Base-by-base conservation (phyloP, 495 filamentous ascomycete genomes). In the Talaromyces borbonicus region DNA sequence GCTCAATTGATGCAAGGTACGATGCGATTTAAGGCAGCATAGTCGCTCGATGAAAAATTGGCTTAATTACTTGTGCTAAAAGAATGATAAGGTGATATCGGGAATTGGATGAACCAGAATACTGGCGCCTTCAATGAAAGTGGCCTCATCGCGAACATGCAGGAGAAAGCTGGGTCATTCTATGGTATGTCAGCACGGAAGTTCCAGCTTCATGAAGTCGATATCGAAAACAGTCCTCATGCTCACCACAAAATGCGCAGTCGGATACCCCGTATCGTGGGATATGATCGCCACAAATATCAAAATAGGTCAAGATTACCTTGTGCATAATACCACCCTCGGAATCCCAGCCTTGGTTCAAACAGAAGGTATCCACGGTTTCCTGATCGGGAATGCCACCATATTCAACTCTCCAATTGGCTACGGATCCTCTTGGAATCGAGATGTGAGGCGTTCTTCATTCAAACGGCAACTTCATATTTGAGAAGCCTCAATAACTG, bases 351-450 rank as follows among this genome's bases (percentile, higher is more conserved):
- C 81, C 1, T 64, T 84, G 45, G 80, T 83, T 8, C 82, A 85
- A 58, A 80, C 71, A 1, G 83, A 87, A 61, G 71, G 64, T 44
- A 81, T 85, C 41, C 81, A 85, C 51, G 82, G 81, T 0, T 83
- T 85, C 43, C 57, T 85, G 38, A 70, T 81, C 37, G 75, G 71
- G 15, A 84, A 85, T 62, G 81, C 81, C 9, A 84, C 81, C 0
- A 84, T 86, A 39, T 85, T 83, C 69, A 84, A 85, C 54, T 83
- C 78, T 3, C 80, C 81, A 0, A 85, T 86, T 56, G 80, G 65
- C 15, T 74, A 83, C 52, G 80, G 75, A 14, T 83, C 78, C 56
- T 79, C 81, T 4, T 84, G 73, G 52, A 80, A 85, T 44, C 71
- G 68, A 1, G 64, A 64, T 20, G 65, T 66, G n/a, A 49, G 26